These are phyloP conservation scores for Infundibulicybe gibba DNA, from an alignment of 768 basidiomycete genomes.

Conservation along the genomic window DNA sequence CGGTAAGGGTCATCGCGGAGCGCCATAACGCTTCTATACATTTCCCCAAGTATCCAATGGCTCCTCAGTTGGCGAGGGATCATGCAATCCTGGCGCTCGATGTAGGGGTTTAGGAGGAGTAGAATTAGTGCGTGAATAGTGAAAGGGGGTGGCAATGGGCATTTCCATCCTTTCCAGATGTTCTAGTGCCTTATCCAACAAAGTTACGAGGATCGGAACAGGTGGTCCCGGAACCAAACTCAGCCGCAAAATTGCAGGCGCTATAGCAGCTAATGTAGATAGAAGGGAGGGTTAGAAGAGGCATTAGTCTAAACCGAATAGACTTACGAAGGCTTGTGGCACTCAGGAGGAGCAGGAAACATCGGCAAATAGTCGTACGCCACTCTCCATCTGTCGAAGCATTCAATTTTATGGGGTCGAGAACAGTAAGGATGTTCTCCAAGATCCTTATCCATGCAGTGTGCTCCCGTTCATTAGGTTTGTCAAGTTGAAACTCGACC, in stretches of 20 bases:
- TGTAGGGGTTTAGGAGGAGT: slow-evolving; percentile 25
- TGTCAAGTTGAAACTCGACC: slow-evolving; percentile 71
- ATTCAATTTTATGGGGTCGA: slow-evolving; percentile 49
- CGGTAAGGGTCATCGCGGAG: slow-evolving; percentile 36
- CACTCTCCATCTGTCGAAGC: slow-evolving; percentile 55
- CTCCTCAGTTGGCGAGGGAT: slow-evolving; percentile 18
- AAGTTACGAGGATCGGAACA: slow-evolving; percentile 17
- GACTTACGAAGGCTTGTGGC: slow-evolving; percentile 20
- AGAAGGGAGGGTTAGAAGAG: slow-evolving; percentile 3
- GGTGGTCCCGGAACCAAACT: slow-evolving; percentile 26
- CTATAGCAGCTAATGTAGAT: slow-evolving; percentile 2
- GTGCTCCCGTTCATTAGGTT: slow-evolving; percentile 31
- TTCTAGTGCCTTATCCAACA: slow-evolving; percentile 24
- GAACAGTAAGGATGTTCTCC: slow-evolving; percentile 56
- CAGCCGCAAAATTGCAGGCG: slow-evolving; percentile 6
- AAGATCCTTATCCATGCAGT: slow-evolving; percentile 65
- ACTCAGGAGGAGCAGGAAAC: slow-evolving; percentile 39
- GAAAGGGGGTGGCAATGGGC: slow-evolving; percentile 7
- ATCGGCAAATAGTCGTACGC: slow-evolving; percentile 52
- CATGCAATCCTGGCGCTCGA: slow-evolving; percentile 30
- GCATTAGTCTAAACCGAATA: background rate
- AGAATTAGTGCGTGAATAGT: background rate
- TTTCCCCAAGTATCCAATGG: slow-evolving; percentile 43
- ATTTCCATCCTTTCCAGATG: slow-evolving; percentile 26
- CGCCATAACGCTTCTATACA: slow-evolving; percentile 57